These are phyloP conservation scores for Draba incana DNA, from an alignment of 345 rosid genomes.

Conservation along the genomic window DNA sequence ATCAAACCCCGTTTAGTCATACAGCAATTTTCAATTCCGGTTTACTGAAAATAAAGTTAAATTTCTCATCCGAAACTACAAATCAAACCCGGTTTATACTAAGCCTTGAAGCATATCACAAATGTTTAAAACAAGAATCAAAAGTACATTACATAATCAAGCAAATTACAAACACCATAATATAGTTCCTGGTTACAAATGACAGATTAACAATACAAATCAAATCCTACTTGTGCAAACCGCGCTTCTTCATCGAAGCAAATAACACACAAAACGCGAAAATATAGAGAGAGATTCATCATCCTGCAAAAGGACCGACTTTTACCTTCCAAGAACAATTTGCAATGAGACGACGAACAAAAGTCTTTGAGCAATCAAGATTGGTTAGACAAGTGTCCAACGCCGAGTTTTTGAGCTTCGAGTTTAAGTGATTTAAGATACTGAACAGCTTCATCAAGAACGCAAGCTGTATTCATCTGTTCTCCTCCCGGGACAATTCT, in stretches of 20 bases:
- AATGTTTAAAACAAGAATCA: neutral
- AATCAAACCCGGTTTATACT: neutral
- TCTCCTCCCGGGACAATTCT: constrained; percentile 80
- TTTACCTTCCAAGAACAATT: too few species aligned
- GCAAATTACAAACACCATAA: constrained; percentile 11
- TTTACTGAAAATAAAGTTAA: too few species aligned
- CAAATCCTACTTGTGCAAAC: constrained; percentile 23
- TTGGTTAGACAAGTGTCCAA: constrained; percentile 50
- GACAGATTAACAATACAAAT: neutral
- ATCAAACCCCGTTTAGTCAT: too few species aligned
- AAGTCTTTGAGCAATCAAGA: constrained; percentile 37
- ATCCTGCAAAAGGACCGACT: constrained; percentile 27
- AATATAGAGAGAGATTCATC: constrained; percentile 20
- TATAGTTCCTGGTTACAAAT: neutral
- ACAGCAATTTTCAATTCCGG: too few species aligned
- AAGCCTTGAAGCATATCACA: neutral
- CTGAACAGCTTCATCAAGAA: constrained; percentile 83
- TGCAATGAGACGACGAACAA: too few species aligned
- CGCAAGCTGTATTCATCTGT: constrained; percentile 65
- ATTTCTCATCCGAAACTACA: too few species aligned
- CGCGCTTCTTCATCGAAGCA: neutral
- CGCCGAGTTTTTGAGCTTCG: constrained; percentile 76
- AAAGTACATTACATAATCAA: constrained; percentile 8
- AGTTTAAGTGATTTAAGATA: constrained; percentile 82
- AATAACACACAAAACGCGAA: constrained; percentile 4